These are phyloP conservation scores for Akanthomyces uredinophilus DNA, from an alignment of 2,329 filamentous ascomycete species.

Conservation along the genomic window DNA sequence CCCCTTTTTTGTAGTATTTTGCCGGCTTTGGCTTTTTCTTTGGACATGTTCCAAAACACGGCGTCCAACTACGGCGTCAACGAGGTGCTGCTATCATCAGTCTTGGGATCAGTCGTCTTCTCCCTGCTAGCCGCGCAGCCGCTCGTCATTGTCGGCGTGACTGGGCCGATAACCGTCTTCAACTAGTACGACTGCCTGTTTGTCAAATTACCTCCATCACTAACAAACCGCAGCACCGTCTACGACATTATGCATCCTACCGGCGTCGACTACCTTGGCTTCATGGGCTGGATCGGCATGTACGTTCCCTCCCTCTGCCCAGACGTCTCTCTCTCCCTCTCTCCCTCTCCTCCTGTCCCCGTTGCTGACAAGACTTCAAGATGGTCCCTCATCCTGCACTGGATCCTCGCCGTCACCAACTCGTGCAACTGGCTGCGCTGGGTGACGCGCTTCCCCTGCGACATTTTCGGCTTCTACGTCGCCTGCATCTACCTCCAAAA, in stretches of 20 bases:
- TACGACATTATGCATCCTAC: constrained; percentile 79
- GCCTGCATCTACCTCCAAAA: constrained; percentile 90
- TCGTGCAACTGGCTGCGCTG: constrained; percentile 84
- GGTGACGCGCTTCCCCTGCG: constrained; percentile 86
- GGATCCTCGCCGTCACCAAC: constrained; percentile 77
- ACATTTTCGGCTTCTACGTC: constrained; percentile 92
- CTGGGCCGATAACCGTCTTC: constrained; percentile 85
- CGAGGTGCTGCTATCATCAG: constrained; percentile 81
- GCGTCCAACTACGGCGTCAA: constrained; percentile 82
- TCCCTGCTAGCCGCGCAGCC: constrained; percentile 75
- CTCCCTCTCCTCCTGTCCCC: too few relatives aligned
- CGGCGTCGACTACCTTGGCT: constrained; percentile 76
- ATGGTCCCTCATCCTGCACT: constrained; percentile 82
- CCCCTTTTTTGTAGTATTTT: constrained; percentile 57
- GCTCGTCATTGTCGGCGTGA: constrained; percentile 85
- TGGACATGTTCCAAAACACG: constrained; percentile 92
- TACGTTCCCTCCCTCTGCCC: constrained; percentile 32
- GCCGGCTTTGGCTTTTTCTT: constrained; percentile 79
- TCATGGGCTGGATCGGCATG: constrained; percentile 90
- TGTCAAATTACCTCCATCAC: neutral
- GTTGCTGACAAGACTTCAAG: constrained; percentile 31
- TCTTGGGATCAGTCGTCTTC: constrained; percentile 78
- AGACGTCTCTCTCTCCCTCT: neutral
- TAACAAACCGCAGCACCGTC: constrained; percentile 54
- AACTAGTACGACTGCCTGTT: constrained; percentile 59